These are phyloP conservation scores for Marasmius tenuissimus DNA, from an alignment of 1,284 basidiomycete species.

Conservation along the genomic window DNA sequence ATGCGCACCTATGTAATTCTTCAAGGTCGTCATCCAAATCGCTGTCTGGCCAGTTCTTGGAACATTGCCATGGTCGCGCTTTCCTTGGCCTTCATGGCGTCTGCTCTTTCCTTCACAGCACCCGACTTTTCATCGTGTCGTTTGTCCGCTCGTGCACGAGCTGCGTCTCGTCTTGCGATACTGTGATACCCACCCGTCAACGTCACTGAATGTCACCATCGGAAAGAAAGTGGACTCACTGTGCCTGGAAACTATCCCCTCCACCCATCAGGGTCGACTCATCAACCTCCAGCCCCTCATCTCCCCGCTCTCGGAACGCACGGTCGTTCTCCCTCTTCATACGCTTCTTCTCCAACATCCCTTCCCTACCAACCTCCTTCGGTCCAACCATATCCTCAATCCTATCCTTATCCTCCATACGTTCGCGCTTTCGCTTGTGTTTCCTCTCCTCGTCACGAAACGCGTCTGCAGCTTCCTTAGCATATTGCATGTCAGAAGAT, in stretches of 20 bases:
- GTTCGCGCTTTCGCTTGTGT: slow-evolving; percentile 63
- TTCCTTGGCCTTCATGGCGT: slow-evolving; percentile 66
- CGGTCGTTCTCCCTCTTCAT: slow-evolving; percentile 62
- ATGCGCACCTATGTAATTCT: neutral
- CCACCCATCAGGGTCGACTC: slow-evolving; percentile 72
- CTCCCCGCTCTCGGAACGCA: slow-evolving; percentile 64
- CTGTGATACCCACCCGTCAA: slow-evolving; percentile 34
- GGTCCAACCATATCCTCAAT: slow-evolving; percentile 75
- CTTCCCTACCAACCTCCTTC: slow-evolving; percentile 69
- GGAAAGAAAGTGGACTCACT: slow-evolving; percentile 42
- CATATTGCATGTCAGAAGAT: slow-evolving; percentile 60
- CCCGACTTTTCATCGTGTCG: slow-evolving; percentile 47
- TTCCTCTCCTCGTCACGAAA: slow-evolving; percentile 47
- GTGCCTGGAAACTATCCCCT: slow-evolving; percentile 69
- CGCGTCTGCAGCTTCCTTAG: slow-evolving; percentile 59
- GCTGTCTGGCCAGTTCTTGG: slow-evolving; percentile 72
- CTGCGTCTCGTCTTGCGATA: slow-evolving; percentile 67
- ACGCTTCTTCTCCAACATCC: slow-evolving; percentile 75
- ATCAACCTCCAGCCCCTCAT: slow-evolving; percentile 69
- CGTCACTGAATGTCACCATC: slow-evolving; percentile 7
- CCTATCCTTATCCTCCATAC: slow-evolving; percentile 62
- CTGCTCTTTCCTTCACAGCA: slow-evolving; percentile 51
- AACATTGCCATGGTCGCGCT: slow-evolving; percentile 85
- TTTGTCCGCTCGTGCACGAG: slow-evolving; percentile 54
- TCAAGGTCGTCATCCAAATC: slow-evolving; percentile 48